These are phyloP conservation scores for Carnegiea gigantea DNA, from an alignment of 179 eudicot genomes.

Conservation along the genomic window DNA sequence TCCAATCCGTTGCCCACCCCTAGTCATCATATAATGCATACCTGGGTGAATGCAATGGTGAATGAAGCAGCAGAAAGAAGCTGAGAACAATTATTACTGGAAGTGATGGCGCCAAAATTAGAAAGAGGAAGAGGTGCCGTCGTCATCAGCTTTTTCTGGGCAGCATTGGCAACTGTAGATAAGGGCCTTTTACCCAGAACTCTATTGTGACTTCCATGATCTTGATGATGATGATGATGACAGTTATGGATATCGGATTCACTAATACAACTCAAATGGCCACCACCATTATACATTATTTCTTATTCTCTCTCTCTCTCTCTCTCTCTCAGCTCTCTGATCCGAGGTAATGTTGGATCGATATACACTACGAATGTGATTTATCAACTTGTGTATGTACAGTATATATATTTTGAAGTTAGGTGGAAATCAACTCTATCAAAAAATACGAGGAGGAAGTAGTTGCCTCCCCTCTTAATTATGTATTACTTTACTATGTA, in stretches of 20 bases:
- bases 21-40: not conserved
- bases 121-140: not conserved
- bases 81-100: not conserved
- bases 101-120: not conserved
- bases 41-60: not conserved
- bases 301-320: not conserved
- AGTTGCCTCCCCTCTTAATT: not conserved
- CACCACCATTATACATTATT: not conserved
- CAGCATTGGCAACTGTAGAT: not conserved
- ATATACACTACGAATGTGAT: not conserved
- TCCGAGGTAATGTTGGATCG: not conserved
- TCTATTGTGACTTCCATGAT: not conserved
- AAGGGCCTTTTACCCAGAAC: slow-evolving; percentile 9
- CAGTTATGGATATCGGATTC: not conserved
- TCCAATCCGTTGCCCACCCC: no score
- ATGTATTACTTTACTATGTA: not conserved
- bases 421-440: not conserved
- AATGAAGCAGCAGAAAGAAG: not conserved
- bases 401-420: not conserved
- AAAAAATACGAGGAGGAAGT: not conserved
- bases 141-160: slow-evolving; percentile 3
- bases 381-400: not conserved
- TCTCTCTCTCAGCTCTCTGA: not conserved
- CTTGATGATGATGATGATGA: not conserved
- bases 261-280: not conserved